Base-by-base conservation (phyloP, 768 basidiomycete genomes). In the Coprinellus micaceus region DNA sequence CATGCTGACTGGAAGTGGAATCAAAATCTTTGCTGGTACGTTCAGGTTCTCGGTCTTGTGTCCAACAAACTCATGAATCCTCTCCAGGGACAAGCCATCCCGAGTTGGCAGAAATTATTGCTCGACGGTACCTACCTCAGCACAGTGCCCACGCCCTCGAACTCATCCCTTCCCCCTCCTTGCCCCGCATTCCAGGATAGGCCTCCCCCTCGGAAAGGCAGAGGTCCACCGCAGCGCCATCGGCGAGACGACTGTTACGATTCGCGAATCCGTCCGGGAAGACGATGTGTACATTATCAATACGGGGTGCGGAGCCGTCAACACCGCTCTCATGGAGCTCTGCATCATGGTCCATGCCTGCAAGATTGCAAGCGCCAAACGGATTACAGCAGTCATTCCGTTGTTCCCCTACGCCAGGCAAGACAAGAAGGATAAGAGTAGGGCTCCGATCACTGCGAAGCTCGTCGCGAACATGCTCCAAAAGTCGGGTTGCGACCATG, bases 321-420 rank as follows among this genome's bases (percentile, higher is more conserved):
- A 98, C 68, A 94, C 92, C 25, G 81, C 95, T 39, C 83, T 99
- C 60, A 98, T 99, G 94, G 97, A 98, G 71, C 82, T 94, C 45
- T 93, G 95, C 69, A 98, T 98, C 66, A 96, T 99, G 93, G 94
- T 98, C 66, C 95, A 98, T 69, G 95, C 97, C 10, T 97, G 96
- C 85, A 96, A 95, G 76, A 98, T 98, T 65, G 96, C 97, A n/a
- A 96, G 93, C 61, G 95, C 97, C 46, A 91, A 90, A 72, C 81
- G 97, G 59, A 98, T 99, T 67, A 99, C 97, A 5, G 97, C 96
- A n/a, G 94, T 99, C 60, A 83, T 98, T 56, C 97, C 97, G 40
- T 82, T 97, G 33, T 99, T 94, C 74, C 96, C 97, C 1, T 99
- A 99, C 71, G 86, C 97, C 9, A 80, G 97, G 56, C 97, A 98